These are phyloP conservation scores for Claviceps sp. DNA, from an alignment of 2,329 filamentous ascomycete species.

Conservation along the genomic window DNA sequence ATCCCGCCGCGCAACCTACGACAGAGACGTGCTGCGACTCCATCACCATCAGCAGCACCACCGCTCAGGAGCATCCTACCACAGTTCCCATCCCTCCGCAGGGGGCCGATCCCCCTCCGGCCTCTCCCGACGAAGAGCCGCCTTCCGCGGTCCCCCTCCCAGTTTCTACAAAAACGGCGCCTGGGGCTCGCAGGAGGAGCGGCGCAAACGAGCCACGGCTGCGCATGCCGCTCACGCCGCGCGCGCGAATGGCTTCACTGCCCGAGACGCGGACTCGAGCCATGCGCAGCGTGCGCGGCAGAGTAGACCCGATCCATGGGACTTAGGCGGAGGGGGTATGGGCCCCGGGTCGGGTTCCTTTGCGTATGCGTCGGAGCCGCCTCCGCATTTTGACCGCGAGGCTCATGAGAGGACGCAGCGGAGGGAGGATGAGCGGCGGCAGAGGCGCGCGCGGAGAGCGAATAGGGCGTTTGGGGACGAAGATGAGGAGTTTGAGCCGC, in stretches of 20 bases:
- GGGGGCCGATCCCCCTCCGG: conserved; percentile 71
- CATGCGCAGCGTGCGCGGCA: no score
- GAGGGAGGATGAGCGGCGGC: conserved; percentile 39
- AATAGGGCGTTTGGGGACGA: conserved; percentile 26
- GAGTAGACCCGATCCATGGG: no score
- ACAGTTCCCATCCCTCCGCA: conserved; percentile 42
- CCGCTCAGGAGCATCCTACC: conserved; percentile 34
- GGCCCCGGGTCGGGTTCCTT: conserved; percentile 42
- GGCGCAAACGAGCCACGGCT: conserved; percentile 41
- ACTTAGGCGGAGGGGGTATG: conserved; percentile 31
- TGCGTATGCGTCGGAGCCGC: conserved; percentile 27
- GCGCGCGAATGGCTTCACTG: not conserved
- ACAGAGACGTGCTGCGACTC: conserved; percentile 48
- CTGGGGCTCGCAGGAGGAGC: conserved; percentile 53
- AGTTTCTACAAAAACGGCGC: conserved; percentile 76
- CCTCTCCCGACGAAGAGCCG: conserved; percentile 58
- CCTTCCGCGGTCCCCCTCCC: conserved; percentile 77
- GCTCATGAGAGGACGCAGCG: conserved; percentile 64
- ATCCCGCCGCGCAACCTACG: conserved; percentile 66
- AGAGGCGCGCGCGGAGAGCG: conserved; percentile 10
- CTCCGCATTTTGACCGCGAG: conserved; percentile 65
- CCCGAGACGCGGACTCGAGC: not conserved
- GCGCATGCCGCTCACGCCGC: not conserved
- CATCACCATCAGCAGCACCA: conserved; percentile 19
- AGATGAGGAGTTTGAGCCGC: conserved; percentile 25